Base-by-base conservation (phyloP, 768 basidiomycete genomes). In the Amanita rimosa region DNA sequence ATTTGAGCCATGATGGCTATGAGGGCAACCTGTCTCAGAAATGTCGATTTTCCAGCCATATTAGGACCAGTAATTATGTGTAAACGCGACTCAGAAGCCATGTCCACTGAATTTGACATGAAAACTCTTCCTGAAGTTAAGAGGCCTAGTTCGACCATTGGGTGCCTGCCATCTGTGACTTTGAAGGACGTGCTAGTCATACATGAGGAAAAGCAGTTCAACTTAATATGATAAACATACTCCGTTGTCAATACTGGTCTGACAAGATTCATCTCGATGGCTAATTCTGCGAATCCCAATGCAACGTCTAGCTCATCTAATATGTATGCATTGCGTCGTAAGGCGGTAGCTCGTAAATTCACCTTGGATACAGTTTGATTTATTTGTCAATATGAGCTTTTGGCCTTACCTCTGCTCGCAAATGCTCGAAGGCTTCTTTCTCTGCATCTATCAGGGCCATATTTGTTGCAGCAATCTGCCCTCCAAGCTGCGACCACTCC, bases 21-120 rank as follows among this genome's bases (percentile, higher is more conserved):
- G 27, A 98, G 71, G 13, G 95, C 95, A 0, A 81, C 88, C 61
- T 96, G 94, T 24, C 95, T 85, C 31, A 99, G 74, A 21, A 90
- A 72, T 0, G 95, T 97, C 2, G 91, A 94, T 64, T 99, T 99
- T 46, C 88, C 88, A 5, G 85, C 90, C 89, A 92, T 94, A 58
- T 96, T 97, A 0, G 95, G 94, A 0, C 94, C 94, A 5, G 94
- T 97, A 53, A 98, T 86, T 48, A 77, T 60, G 54, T 95, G 93
- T 8, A 96, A 58, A 24, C 76, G 79, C 13, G 83, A 79, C 10
- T 65, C 57, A 0, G 78, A 68, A 3, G 67, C 68, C 57, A 98
- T 71, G 13, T 67, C 55, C 17, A 92, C 72, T 2, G 83, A 83
- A 62, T 98, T 98, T 0, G 93, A 82, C 1, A 81, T 88, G 62